phyloP scores from a whole-genome alignment of 352 stramenopile species.

The Globisporangium rhizosaccharum region DNA sequence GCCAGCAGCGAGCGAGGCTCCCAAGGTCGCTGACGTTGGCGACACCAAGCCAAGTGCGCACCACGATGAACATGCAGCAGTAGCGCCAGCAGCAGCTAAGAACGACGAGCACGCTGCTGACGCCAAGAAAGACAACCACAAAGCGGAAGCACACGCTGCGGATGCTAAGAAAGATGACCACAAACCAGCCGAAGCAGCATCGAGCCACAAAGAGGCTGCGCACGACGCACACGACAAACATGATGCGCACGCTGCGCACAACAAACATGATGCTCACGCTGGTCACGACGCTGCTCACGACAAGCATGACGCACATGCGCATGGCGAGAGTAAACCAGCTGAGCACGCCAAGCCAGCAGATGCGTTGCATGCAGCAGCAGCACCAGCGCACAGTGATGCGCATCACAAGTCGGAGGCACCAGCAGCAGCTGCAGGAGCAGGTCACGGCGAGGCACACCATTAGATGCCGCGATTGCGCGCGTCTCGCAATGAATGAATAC shows the following conservation, averaged over 20 bases:
- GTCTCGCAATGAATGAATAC: no score
- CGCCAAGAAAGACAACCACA: conserved; percentile 2
- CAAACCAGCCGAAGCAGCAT: background rate
- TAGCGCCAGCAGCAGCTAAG: background rate
- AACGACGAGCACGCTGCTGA: background rate
- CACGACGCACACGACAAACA: background rate
- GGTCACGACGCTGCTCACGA: background rate
- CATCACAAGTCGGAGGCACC: background rate
- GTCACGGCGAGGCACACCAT: background rate
- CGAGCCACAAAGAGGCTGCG: background rate
- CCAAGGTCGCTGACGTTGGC: background rate
- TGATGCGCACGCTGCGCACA: background rate
- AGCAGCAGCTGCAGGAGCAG: background rate
- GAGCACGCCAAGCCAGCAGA: background rate
- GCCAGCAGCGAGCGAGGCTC: background rate
- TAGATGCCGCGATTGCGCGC: no score
- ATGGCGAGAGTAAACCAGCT: background rate
- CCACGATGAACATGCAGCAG: conserved; percentile 4
- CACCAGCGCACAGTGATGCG: background rate
- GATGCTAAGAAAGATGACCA: background rate
- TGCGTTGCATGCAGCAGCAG: background rate
- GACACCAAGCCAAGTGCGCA: conserved; percentile 7
- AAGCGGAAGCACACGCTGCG: background rate
- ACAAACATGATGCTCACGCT: background rate
- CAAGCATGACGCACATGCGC: background rate